Base-by-base conservation (phyloP, 345 rosid species). In the Arabis hirsuta region DNA sequence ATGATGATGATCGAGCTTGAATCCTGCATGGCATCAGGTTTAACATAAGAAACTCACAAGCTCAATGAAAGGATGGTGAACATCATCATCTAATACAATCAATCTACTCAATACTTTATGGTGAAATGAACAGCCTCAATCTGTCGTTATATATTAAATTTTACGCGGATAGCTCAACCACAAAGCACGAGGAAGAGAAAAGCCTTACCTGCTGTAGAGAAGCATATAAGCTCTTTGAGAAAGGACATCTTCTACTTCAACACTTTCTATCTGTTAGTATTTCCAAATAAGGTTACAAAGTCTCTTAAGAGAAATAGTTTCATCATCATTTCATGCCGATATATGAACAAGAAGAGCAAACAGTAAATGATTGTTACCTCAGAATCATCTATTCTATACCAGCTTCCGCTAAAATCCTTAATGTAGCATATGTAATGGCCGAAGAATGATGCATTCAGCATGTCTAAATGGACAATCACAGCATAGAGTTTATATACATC, bases 221-320 rank as follows among this genome's bases (percentile, higher is more conserved):
- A 96, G 97, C 99, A 96, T 92, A 76, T 92, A 96, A 53, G 99
- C 98, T 69, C 94, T 84, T 81, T 90, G 88, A 65, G 97, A 87
- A 81, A 92, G 96, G 9, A 96, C 97, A 73, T 92, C 94, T 14
- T 90, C 99, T 78, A 88, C 41, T 54, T 84, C 96, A 45, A 84
- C 96, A 46, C 74, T 79, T 24, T 62, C 41, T 54, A 96, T 90
- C 98, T 96, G 87, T 60, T 67, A 81, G 67, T 76, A 73, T 62
- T 32, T 55, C 36, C 10, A 26, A 39, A 55, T 13, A 47, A 34
- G 54, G 22, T 63, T 36, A 80, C 69, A 56, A 38, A 16, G 76
- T 50, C 45, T 10, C 19, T 50, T 39, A 9, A 55, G 38, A 32
- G 3, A 7, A 19, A 36, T 12, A n/a, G 19, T 24, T 14, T 36